Percentiles rank a stretch among this genome's conserved stretches.
These are phyloP conservation scores for Cenchrus purpureus DNA, from an alignment of 176 grass and related monocot species.

Conservation along the genomic window DNA sequence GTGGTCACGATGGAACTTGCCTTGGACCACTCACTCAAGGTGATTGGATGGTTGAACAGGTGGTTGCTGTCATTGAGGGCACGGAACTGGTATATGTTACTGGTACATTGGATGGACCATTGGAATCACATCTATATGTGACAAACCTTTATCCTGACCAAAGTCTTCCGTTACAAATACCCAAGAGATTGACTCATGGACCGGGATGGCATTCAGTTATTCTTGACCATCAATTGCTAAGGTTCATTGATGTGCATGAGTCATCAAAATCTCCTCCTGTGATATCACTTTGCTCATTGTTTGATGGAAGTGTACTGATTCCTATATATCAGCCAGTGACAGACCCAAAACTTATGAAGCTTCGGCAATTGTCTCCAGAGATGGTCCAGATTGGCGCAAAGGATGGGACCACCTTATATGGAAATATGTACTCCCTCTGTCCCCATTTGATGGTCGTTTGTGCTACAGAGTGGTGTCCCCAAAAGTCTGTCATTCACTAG, in stretches of 20 bases:
- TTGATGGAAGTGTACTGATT: conserved; percentile 75
- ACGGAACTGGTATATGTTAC: too few species aligned
- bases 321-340: conserved; percentile 65
- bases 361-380: conserved; percentile 70
- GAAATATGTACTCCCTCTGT: conserved; percentile 77
- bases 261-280: conserved; percentile 72
- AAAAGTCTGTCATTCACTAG: too few species aligned
- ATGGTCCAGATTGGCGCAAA: conserved; percentile 70
- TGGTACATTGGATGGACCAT: too few species aligned
- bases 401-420: conserved; percentile 73
- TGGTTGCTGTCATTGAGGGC: too few species aligned
- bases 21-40: too few species aligned
- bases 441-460: too few species aligned
- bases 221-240: conserved; percentile 85
- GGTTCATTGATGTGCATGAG: conserved; percentile 77
- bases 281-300: conserved; percentile 70
- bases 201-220: conserved; percentile 76
- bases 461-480: too few species aligned
- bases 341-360: conserved; percentile 54
- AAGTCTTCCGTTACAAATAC: conserved; percentile 47
- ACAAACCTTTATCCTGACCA: too few species aligned
- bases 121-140: too few species aligned
- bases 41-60: too few species aligned
- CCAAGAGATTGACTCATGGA: conserved; percentile 75
- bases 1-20: too few species aligned